Evolutionary conservation across 176 grass and related monocot species (phyloP).

Genomic region (sorghum (Sorghum bicolor)): DNA sequence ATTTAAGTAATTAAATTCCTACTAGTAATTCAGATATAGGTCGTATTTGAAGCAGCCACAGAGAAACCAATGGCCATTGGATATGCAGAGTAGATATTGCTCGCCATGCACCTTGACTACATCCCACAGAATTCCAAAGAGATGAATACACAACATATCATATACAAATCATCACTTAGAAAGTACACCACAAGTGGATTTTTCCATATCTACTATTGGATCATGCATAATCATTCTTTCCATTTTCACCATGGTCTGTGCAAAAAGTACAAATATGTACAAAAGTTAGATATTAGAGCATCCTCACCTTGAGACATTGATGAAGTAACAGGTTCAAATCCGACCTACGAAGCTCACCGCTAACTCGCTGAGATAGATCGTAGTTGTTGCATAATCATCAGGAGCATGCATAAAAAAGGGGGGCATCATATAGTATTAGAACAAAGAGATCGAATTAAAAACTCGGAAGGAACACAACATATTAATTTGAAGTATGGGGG

Average conservation of each 20-base stretch:
- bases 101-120: not conserved
- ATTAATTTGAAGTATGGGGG: not conserved
- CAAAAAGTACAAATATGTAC: not conserved
- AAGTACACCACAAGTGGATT: not conserved
- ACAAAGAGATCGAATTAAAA: not conserved
- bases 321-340: not conserved
- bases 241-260: not conserved
- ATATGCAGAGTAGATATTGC: not conserved
- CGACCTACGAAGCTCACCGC: not conserved
- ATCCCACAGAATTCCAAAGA: not conserved
- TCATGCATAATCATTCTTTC: not conserved
- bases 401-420: not conserved
- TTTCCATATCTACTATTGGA: not conserved
- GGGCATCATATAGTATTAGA: not conserved
- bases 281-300: not conserved
- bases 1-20: not conserved
- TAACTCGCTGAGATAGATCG: not conserved
- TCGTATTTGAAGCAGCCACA: not conserved
- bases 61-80: not conserved
- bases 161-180: not conserved
- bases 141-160: not conserved
- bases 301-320: slow-evolving; percentile 16
- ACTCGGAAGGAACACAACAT: not conserved
- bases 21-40: not conserved
- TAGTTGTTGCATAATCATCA: not conserved